A percentile compares a stretch with the other conserved stretches of the same genome.
These are phyloP conservation scores for Kluyveromyces dobzhanskii DNA, from an alignment of 805 yeast genomes.

Conservation along the genomic window DNA sequence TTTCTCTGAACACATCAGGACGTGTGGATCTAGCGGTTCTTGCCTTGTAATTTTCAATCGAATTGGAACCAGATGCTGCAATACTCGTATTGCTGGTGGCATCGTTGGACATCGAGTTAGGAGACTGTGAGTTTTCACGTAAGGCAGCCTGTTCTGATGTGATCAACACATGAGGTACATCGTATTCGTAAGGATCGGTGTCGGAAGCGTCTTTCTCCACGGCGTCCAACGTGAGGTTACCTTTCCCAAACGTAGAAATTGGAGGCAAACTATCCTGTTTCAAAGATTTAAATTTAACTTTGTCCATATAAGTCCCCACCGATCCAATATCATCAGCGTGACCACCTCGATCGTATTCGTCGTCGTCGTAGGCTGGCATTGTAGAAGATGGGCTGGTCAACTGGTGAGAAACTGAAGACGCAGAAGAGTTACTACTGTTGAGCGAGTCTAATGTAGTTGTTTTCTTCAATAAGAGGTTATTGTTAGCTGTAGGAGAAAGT, in stretches of 20 bases:
- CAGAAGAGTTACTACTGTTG: background rate
- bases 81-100: background rate
- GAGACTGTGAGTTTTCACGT: background rate
- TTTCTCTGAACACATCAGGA: background rate
- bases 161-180: background rate
- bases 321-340: constrained; percentile 27
- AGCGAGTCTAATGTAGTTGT: constrained; percentile 1
- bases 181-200: background rate
- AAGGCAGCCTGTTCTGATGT: background rate
- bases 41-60: background rate
- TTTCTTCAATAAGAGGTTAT: constrained; percentile 2
- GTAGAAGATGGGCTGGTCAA: background rate
- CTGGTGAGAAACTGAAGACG: background rate
- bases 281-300: constrained; percentile 28
- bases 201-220: constrained; percentile 9
- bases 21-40: background rate
- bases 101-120: background rate
- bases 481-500: constrained; percentile 13
- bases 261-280: constrained; percentile 39
- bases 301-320: constrained; percentile 9
- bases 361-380: constrained; percentile 1
- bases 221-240: constrained; percentile 39
- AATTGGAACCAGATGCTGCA: background rate
- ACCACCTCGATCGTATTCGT: constrained; percentile 5
- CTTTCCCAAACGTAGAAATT: constrained; percentile 45